A percentile compares a stretch with the other conserved stretches of the same genome.
phyloP scores from a whole-genome alignment of 768 basidiomycete genomes.

The Tylopilus subfusipes region DNA sequence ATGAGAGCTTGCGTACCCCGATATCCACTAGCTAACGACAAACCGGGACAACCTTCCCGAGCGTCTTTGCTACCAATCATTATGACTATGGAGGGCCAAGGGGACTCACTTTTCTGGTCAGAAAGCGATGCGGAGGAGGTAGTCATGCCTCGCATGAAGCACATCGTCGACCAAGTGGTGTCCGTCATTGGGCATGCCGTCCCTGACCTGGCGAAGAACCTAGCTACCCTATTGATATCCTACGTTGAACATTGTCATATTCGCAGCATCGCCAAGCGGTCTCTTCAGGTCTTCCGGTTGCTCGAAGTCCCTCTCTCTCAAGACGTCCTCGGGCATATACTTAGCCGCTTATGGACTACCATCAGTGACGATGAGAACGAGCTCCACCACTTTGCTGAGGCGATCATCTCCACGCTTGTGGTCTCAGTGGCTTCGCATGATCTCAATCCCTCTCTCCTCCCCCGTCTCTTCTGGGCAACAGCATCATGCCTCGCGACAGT shows the following conservation, averaged over 20 bases:
- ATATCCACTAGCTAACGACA: conserved; percentile 69
- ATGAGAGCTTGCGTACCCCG: conserved; percentile 79
- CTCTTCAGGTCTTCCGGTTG: conserved; percentile 85
- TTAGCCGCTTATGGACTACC: conserved; percentile 81
- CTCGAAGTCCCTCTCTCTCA: conserved; percentile 70
- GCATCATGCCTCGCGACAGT: conserved; percentile 80
- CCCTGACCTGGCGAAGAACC: conserved; percentile 64
- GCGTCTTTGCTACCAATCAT: conserved; percentile 50
- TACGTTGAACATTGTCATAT: conserved; percentile 91
- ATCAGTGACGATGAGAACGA: conserved; percentile 73
- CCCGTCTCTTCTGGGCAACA: conserved; percentile 86
- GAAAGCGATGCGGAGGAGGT: conserved; percentile 60
- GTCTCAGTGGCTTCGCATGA: conserved; percentile 55
- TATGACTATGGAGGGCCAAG: conserved; percentile 54
- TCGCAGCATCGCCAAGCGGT: conserved; percentile 80
- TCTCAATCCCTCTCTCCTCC: conserved; percentile 59
- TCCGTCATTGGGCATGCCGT: conserved; percentile 65
- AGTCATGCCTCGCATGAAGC: conserved; percentile 63
- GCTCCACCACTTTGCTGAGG: conserved; percentile 78
- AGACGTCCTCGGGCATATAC: conserved; percentile 68
- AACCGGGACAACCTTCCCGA: conserved; percentile 45
- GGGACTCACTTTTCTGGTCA: conserved; percentile 61
- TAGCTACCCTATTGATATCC: conserved; percentile 75
- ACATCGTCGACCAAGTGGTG: conserved; percentile 64
- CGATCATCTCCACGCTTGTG: conserved; percentile 74